Conservation (phyloP, 768 basidiomycete genomes). For the Psilocybe cubensis region DNA sequence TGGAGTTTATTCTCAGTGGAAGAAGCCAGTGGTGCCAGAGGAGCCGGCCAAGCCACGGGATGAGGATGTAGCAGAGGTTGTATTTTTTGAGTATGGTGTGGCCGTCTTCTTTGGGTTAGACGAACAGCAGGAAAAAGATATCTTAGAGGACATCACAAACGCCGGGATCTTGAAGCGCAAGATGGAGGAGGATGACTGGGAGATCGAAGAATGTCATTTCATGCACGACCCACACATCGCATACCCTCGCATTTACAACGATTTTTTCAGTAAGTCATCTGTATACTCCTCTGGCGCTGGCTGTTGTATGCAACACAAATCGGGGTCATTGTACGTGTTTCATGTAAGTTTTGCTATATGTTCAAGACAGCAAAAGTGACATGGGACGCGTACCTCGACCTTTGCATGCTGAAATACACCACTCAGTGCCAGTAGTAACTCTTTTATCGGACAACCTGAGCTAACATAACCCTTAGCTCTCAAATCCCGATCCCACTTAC, state of each 20-base stretch:
- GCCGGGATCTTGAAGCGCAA: slow-evolving; percentile 71
- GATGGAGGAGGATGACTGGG: slow-evolving; percentile 76
- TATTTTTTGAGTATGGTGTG: slow-evolving; percentile 89
- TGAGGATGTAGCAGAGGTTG: slow-evolving; percentile 68
- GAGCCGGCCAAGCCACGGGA: slow-evolving; percentile 27
- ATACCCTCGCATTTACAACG: slow-evolving; percentile 93
- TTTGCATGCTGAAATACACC: too few species aligned
- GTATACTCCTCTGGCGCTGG: too few species aligned
- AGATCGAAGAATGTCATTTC: slow-evolving; percentile 93
- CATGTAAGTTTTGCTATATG: too few species aligned
- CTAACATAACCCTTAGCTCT: slow-evolving; percentile 74
- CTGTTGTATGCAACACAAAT: too few species aligned
- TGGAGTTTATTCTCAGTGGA: slow-evolving; percentile 25
- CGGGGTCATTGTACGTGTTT: too few species aligned
- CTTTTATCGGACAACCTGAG: too few species aligned
- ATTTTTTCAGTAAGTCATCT: slow-evolving; percentile 84
- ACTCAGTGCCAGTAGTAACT: too few species aligned
- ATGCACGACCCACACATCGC: slow-evolving; percentile 84
- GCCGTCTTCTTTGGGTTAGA: slow-evolving; percentile 89
- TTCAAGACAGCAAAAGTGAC: too few species aligned
- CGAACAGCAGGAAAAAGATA: slow-evolving; percentile 77
- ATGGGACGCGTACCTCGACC: too few species aligned
- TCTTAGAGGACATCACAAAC: slow-evolving; percentile 81
- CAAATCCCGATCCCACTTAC: slow-evolving; percentile 87
- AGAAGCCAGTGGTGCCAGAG: slow-evolving; percentile 11